Conservation (phyloP, 495 filamentous ascomycete genomes). For the Podospora pseudopauciseta region DNA sequence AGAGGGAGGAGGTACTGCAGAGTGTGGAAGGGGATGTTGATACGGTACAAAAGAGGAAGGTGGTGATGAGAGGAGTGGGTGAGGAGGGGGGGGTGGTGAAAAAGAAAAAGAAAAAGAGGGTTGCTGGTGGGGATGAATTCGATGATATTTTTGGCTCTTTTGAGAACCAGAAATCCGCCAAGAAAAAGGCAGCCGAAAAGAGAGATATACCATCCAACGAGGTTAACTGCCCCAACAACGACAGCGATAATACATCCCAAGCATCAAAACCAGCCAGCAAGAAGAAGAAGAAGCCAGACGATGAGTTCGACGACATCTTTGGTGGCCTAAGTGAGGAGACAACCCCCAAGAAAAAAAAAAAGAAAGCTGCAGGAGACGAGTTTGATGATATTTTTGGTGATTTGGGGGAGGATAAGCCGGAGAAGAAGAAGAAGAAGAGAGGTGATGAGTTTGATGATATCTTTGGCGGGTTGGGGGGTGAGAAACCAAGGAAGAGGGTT, state of each 20-base stretch:
- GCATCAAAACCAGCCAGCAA: neutral
- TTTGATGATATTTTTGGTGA: slow-evolving; percentile 39
- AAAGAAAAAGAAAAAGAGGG: neutral
- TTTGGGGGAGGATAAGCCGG: neutral
- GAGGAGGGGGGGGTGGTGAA: no score
- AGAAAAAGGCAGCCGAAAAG: neutral
- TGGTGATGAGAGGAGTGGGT: neutral
- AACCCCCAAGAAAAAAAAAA: slow-evolving; percentile 5
- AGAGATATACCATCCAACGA: no score
- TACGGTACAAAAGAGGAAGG: slow-evolving; percentile 12
- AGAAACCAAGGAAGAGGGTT: neutral
- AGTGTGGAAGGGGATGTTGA: neutral
- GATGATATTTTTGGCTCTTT: slow-evolving; percentile 31
- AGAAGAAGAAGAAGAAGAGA: slow-evolving; percentile 27
- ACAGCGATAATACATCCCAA: no score
- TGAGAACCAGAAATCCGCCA: neutral
- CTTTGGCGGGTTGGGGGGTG: slow-evolving; percentile 18
- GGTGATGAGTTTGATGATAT: slow-evolving; percentile 36
- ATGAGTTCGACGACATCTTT: slow-evolving; percentile 33
- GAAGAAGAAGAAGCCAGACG: neutral
- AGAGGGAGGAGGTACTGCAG: neutral
- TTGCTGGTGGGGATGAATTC: slow-evolving; percentile 30
- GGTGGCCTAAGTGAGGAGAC: slow-evolving; percentile 6
- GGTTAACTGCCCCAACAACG: no score
- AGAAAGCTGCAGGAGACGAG: slow-evolving; percentile 24